These are phyloP conservation scores for Phytophthora megakarya DNA, from an alignment of 352 stramenopile genomes.

Conservation along the genomic window DNA sequence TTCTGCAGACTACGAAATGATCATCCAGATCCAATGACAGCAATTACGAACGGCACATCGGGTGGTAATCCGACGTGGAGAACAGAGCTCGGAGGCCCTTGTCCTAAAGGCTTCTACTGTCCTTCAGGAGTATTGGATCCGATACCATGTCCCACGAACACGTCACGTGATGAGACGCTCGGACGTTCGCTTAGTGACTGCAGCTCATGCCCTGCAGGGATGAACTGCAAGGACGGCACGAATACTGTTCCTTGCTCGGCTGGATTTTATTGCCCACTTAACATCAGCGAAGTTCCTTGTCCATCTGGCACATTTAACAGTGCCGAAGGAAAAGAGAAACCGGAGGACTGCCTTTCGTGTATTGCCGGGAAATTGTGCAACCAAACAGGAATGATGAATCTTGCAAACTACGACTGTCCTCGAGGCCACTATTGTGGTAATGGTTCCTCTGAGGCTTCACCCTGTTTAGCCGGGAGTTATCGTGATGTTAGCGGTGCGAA, in stretches of 20 bases:
- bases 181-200: slow-evolving; percentile 65
- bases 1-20: slow-evolving; percentile 80
- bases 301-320: slow-evolving; percentile 68
- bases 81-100: slow-evolving; percentile 69
- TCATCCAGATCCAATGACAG: slow-evolving; percentile 49
- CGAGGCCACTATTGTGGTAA: slow-evolving; percentile 71
- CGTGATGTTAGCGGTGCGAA: slow-evolving; percentile 41
- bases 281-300: slow-evolving; percentile 52
- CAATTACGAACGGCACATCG: slow-evolving; percentile 13
- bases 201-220: slow-evolving; percentile 81
- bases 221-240: slow-evolving; percentile 81
- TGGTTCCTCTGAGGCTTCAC: slow-evolving; percentile 37
- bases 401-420: slow-evolving; percentile 68
- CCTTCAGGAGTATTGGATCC: slow-evolving; percentile 73
- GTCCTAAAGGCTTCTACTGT: slow-evolving; percentile 78
- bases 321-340: slow-evolving; percentile 33
- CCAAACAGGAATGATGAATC: slow-evolving; percentile 60
- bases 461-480: slow-evolving; percentile 59
- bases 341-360: slow-evolving; percentile 68
- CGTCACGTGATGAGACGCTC: slow-evolving; percentile 56
- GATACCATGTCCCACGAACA: slow-evolving; percentile 64
- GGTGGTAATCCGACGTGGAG: slow-evolving; percentile 23
- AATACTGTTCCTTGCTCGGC: slow-evolving; percentile 65
- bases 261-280: slow-evolving; percentile 61
- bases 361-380: slow-evolving; percentile 77